Evolutionary conservation across 805 yeast species (phyloP).

Genomic region (Suhomyces pyralidae): DNA sequence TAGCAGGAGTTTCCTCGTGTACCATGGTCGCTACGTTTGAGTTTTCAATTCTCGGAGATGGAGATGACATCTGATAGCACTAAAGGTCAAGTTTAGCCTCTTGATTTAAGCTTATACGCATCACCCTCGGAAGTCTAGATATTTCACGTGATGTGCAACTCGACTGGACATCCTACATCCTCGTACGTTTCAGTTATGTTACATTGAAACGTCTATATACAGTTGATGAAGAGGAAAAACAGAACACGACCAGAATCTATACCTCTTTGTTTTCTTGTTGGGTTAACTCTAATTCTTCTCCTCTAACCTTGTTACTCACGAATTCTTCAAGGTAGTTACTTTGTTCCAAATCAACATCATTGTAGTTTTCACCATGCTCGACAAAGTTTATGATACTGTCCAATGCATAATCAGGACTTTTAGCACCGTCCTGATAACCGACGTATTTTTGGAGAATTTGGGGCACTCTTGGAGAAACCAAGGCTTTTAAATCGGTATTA

Average conservation of each 20-base stretch:
- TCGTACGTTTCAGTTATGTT: neutral
- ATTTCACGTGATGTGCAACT: slow-evolving; percentile 1
- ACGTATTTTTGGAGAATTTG: slow-evolving; percentile 61
- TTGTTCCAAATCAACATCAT: slow-evolving; percentile 34
- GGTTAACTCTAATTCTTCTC: slow-evolving; percentile 13
- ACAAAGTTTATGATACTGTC: slow-evolving; percentile 73
- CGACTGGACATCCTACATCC: neutral
- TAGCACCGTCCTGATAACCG: slow-evolving; percentile 70
- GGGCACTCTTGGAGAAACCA: slow-evolving; percentile 74
- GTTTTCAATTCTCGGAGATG: neutral
- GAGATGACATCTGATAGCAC: neutral
- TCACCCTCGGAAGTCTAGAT: slow-evolving; percentile 12
- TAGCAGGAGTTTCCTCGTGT: slow-evolving; percentile 16
- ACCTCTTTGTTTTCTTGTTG: neutral
- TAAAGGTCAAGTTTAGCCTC: neutral
- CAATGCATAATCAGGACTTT: slow-evolving; percentile 70
- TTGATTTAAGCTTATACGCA: slow-evolving; percentile 6
- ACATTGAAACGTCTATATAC: neutral
- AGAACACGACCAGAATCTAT: neutral
- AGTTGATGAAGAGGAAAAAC: neutral
- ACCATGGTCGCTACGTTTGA: neutral
- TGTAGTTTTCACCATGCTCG: slow-evolving; percentile 60
- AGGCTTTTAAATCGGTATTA: slow-evolving; percentile 55
- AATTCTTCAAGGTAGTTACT: slow-evolving; percentile 35
- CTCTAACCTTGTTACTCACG: slow-evolving; percentile 26